Evolutionary conservation across 2,329 filamentous ascomycete genomes (phyloP).

Genomic region (Cryphonectria naterciae): DNA sequence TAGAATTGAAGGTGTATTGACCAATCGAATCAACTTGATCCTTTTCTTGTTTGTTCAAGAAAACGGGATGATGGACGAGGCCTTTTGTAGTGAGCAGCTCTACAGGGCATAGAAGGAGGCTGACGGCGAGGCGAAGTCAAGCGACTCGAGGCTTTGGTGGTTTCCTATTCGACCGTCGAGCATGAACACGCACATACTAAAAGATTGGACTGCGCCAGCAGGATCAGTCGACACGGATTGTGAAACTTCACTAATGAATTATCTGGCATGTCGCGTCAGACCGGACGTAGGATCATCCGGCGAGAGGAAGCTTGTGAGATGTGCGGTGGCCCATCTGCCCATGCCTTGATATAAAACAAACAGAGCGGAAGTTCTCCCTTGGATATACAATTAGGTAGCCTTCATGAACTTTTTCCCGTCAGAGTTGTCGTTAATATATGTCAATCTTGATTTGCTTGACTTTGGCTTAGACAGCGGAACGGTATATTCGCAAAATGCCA

Average conservation of each 20-base stretch:
- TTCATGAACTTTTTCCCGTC: no score
- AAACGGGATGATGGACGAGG: no score
- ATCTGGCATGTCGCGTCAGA: not conserved
- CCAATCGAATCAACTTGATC: not conserved
- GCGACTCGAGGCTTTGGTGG: no score
- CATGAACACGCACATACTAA: not conserved
- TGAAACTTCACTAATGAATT: not conserved
- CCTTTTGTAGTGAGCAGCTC: no score
- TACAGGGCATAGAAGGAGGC: no score
- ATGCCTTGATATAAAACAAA: no score
- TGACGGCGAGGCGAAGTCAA: no score
- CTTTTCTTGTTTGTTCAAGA: no score
- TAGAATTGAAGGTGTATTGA: not conserved
- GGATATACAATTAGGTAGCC: no score
- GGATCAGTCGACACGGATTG: not conserved
- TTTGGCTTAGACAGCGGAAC: not conserved
- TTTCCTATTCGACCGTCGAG: not conserved
- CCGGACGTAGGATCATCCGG: not conserved
- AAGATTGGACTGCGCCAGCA: not conserved
- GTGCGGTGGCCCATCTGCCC: not conserved
- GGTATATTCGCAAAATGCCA: no score
- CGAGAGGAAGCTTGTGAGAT: not conserved
- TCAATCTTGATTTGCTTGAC: not conserved
- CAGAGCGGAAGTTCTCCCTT: no score
- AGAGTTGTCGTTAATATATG: no score